Evolutionary conservation across 225 moss, liverwort and hornwort species (phyloP), one percentile per base, ranked within the genome.

Genomic region (Bryoerythrophyllum caledonicum): DNA sequence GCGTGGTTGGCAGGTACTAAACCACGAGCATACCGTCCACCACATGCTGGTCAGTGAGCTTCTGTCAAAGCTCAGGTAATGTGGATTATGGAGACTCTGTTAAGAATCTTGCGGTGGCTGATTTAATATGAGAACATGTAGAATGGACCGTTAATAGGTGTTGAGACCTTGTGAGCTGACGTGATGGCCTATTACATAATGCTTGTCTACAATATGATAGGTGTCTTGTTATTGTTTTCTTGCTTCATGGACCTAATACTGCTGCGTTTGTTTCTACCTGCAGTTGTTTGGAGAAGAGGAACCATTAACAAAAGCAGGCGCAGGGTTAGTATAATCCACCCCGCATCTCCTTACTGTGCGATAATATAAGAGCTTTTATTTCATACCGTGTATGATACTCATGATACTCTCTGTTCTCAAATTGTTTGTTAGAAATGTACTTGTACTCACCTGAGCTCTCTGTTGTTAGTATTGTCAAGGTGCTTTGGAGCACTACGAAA

Each of bases 51-150:
- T 38, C 90, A 89, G 76, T 89, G 95, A 76, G 97, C 90, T 73
- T 86, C 91, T 66, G 85, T 93, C 16, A 93, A 84, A 85, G 91
- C 95, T 58, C 95, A 91, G 95, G 97, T 99, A 63, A n/a, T n/a
- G n/a, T n/a, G n/a, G n/a, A n/a, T n/a, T n/a, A n/a, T n/a, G n/a
- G n/a, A n/a, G n/a, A n/a, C n/a, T n/a, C n/a, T n/a, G 80, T 69
- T 65, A 25, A 24, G 53, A 62, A n/a, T n/a, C n/a, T n/a, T n/a
- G n/a, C n/a, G n/a, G n/a, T n/a, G 49, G 14, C 38, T 64, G 54
- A 60, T 43, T 52, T 59, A 1, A 12, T 30, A 2, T 76, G 60
- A 37, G 23, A 63, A 40, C 63, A 60, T 51, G 2, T 72, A n/a
- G n/a, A n/a, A n/a, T n/a, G n/a, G n/a, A n/a, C n/a, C n/a, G n/a